phyloP scores from a whole-genome alignment of 495 filamentous ascomycete genomes.

The Mytilinidion resinicola region DNA sequence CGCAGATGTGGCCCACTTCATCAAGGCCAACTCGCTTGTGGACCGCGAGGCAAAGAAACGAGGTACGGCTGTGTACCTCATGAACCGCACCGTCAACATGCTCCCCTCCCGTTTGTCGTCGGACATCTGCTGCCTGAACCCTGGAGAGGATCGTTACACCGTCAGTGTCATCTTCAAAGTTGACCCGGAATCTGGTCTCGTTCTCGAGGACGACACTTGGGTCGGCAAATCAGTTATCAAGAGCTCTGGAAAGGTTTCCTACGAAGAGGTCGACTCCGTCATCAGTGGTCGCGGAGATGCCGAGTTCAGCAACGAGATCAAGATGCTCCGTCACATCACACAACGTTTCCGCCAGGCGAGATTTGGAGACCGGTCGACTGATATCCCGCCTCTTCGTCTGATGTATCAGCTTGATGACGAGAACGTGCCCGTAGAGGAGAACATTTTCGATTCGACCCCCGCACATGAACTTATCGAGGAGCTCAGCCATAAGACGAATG shows the following conservation, averaged over 20 bases:
- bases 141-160: conserved; percentile 81
- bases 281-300: conserved; percentile 56
- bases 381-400: conserved; percentile 78
- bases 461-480: conserved; percentile 95
- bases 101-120: conserved; percentile 76
- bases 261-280: conserved; percentile 76
- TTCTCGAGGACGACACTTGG: conserved; percentile 81
- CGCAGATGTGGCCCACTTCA: conserved; percentile 91
- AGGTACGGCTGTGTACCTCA: conserved; percentile 88
- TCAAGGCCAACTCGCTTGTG: conserved; percentile 91
- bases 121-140: conserved; percentile 81
- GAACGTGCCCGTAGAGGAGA: conserved; percentile 91
- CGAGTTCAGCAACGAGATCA: conserved; percentile 62
- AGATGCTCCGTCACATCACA: conserved; percentile 65
- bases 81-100: conserved; percentile 86
- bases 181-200: conserved; percentile 65
- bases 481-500: conserved; percentile 83
- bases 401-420: conserved; percentile 95
- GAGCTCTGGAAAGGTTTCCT: conserved; percentile 76
- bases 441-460: conserved; percentile 85
- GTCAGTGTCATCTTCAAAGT: conserved; percentile 89
- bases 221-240: conserved; percentile 90
- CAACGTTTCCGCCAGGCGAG: conserved; percentile 85
- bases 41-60: conserved; percentile 98
- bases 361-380: conserved; percentile 67